Base-by-base conservation (phyloP, 192 early-diverging fungal species). In the Podila horticola region DNA sequence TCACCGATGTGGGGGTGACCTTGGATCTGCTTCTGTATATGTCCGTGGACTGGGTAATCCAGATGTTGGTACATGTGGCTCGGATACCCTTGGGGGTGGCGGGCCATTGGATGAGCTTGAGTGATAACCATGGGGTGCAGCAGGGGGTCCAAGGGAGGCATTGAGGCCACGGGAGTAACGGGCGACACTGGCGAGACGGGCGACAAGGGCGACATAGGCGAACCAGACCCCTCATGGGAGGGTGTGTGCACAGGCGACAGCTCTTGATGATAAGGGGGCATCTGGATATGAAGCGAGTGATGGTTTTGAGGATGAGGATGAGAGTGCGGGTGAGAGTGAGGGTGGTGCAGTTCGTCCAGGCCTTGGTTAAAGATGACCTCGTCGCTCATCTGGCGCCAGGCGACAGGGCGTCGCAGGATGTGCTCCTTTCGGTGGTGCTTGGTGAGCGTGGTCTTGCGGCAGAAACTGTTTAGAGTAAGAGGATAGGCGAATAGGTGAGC, bases 371-470 rank as follows among this genome's bases (percentile, higher is more conserved):
- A 61, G 26, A 38, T 45, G 41, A 13, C 41, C 2, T 45, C 41
- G 4, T 45, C 41, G 41, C 15, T 45, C 41, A 45, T 45, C 15
- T 45, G 22, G 49, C 77, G 77, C 77, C 77, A 81, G 38, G 66
- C 41, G 11, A 51, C 55, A n/a, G 77, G 61, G 11, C 77, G 77
- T 5, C 77, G 71, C 17, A 45, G 41, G 41, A 45, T 45, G 41
- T 84, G 83, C 31, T 75, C 73, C 48, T 76, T 79, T 8, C 83
- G 76, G 55, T 84, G 83, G 45, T 90, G 89, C 59, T 84, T 87
- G 10, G 86, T 89, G 20, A 89, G 63, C 12, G 86, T 86, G 12
- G 88, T 90, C 82, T 88, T 88, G 57, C 84, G 72, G 48, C 85
- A 84, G 70, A 89, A 89, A 41, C 81, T 82, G 65, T 69, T 64